Conservation (phyloP, 1,284 basidiomycete genomes). For the Malassezia dermatis region DNA sequence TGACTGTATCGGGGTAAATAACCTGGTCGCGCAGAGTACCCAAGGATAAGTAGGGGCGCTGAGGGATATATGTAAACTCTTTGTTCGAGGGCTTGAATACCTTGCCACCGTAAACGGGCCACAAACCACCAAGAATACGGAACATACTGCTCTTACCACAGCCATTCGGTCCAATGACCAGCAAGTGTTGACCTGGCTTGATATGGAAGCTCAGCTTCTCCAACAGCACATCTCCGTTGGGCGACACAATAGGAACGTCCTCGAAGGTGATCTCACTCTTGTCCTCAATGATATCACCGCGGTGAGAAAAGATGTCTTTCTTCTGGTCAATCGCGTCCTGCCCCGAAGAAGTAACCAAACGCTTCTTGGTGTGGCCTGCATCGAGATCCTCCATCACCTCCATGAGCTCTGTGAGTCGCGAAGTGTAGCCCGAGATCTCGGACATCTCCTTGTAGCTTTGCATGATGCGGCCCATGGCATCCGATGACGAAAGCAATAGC, state of each 20-base stretch:
- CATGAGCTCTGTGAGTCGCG: constrained; percentile 75
- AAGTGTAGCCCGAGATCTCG: constrained; percentile 89
- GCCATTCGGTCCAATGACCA: constrained; percentile 59
- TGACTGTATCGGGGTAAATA: constrained; percentile 66
- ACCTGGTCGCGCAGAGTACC: constrained; percentile 88
- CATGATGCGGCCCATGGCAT: constrained; percentile 62
- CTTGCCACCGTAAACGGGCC: constrained; percentile 88
- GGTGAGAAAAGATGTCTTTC: constrained; percentile 63
- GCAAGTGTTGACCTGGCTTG: constrained; percentile 65
- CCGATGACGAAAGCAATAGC: constrained; percentile 61
- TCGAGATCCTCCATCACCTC: constrained; percentile 85
- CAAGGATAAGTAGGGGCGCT: constrained; percentile 82
- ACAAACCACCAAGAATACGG: constrained; percentile 87
- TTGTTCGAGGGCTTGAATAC: constrained; percentile 84
- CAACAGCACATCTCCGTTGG: constrained; percentile 86
- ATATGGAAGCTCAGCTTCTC: constrained; percentile 70
- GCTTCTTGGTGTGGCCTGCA: constrained; percentile 77
- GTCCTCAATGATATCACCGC: constrained; percentile 57
- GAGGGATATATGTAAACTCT: constrained; percentile 89
- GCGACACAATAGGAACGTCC: constrained; percentile 85
- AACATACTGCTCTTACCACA: constrained; percentile 56
- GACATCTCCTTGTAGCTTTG: constrained; percentile 87
- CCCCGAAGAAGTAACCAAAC: constrained; percentile 59
- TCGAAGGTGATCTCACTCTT: constrained; percentile 70
- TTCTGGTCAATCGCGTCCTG: constrained; percentile 65